Percentiles rank a stretch among this genome's conserved stretches.
phyloP scores from a whole-genome alignment of 2,329 filamentous ascomycete genomes.

The Anisogramma anomala region DNA sequence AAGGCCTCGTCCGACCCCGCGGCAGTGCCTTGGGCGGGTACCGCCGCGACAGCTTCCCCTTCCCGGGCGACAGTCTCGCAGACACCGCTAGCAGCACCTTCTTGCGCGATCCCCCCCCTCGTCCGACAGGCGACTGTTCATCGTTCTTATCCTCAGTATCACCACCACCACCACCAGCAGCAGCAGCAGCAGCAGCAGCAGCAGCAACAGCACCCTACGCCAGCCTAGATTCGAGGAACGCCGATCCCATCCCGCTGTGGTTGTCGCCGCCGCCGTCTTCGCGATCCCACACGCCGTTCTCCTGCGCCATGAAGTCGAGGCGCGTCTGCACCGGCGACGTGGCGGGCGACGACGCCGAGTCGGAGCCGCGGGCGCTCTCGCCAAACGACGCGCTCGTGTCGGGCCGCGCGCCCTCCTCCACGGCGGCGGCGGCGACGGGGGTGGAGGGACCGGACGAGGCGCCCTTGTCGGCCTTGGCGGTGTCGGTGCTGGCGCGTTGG shows the following conservation, averaged over 20 bases:
- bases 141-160: not conserved
- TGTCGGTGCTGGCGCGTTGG: constrained; percentile 9
- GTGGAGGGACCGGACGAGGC: constrained; percentile 4
- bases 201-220: constrained; percentile 1
- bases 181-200: too few relatives aligned
- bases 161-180: not conserved
- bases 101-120: too few relatives aligned
- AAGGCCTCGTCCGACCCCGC: not conserved
- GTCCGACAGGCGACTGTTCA: not conserved
- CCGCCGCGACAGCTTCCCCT: not conserved
- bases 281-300: constrained; percentile 14
- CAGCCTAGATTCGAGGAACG: constrained; percentile 6
- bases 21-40: not conserved
- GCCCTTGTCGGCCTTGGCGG: constrained; percentile 3
- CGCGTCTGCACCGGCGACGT: constrained; percentile 8
- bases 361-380: constrained; percentile 14
- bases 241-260: too few relatives aligned
- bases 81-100: too few relatives aligned
- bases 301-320: constrained; percentile 12
- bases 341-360: constrained; percentile 10
- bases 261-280: not conserved
- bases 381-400: constrained; percentile 16
- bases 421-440: not conserved
- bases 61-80: not conserved
- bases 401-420: constrained; percentile 14